Conservation (phyloP, 2,329 filamentous ascomycete genomes). For the Fusarium armeniacum region DNA sequence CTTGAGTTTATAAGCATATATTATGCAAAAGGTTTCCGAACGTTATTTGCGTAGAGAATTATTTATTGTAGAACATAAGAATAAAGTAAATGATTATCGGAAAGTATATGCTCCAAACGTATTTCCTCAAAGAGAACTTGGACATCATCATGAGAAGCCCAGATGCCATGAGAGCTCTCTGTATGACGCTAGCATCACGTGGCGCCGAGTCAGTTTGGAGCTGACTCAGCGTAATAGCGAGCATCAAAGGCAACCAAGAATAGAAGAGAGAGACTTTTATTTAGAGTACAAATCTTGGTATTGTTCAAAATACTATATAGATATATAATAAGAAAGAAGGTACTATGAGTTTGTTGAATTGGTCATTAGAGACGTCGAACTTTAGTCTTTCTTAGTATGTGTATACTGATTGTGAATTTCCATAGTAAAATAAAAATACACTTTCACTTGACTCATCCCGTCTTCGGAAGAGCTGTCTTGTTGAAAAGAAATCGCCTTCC, state of each 20-base stretch:
- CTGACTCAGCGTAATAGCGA: slow-evolving; percentile 26
- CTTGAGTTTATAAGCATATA: slow-evolving; percentile 13
- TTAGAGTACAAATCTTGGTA: neutral
- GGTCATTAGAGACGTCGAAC: neutral
- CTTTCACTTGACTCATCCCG: slow-evolving; percentile 8
- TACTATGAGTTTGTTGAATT: neutral
- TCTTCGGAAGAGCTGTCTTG: neutral
- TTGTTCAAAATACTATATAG: slow-evolving; percentile 16
- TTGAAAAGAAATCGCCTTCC: neutral
- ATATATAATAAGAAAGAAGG: neutral
- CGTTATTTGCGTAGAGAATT: neutral
- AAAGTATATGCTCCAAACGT: slow-evolving; percentile 10
- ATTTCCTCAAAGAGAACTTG: neutral
- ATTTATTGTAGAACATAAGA: neutral
- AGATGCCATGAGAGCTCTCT: slow-evolving; percentile 16
- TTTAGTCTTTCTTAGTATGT: neutral
- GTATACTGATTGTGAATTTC: neutral
- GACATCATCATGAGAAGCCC: neutral
- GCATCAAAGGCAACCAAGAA: neutral
- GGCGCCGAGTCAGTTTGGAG: neutral
- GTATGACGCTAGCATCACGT: slow-evolving; percentile 27
- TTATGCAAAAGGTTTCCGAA: neutral
- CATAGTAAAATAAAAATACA: neutral
- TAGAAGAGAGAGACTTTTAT: neutral
- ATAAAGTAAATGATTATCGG: slow-evolving; percentile 2